Evolutionary conservation across 1,139 yeast species (phyloP).

Genomic region (Taphrina flavorubra): DNA sequence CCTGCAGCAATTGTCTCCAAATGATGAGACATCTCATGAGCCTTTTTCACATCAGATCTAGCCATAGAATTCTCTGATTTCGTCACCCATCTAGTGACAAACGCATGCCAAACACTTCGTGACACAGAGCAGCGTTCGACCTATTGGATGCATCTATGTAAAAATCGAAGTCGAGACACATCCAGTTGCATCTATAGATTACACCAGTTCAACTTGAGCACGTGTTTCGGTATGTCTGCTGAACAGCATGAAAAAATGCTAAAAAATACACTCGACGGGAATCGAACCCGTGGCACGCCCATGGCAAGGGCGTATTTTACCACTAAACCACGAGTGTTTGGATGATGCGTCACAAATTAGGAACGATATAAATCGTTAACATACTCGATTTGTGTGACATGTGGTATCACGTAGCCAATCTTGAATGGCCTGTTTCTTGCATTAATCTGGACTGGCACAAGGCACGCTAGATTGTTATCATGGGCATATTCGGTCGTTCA

Average conservation of each 20-base stretch:
- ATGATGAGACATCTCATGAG: no score
- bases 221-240: no score
- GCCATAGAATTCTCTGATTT: no score
- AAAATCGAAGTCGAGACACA: no score
- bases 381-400: neutral
- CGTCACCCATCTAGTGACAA: no score
- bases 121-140: no score
- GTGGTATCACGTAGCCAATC: neutral
- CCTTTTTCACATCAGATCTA: no score
- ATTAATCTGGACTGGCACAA: neutral
- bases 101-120: no score
- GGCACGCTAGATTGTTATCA: neutral
- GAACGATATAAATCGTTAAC: neutral
- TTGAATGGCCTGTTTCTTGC: neutral
- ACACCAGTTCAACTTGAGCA: no score
- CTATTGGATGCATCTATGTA: no score
- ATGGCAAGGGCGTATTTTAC: conserved; percentile 36
- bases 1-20: no score
- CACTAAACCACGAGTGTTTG: conserved; percentile 31
- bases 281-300: conserved; percentile 38
- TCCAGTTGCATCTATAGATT: no score
- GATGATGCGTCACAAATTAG: neutral
- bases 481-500: conserved; percentile 21
- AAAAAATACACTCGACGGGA: conserved; percentile 32
- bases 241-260: neutral